Conservation (phyloP, 2,329 filamentous ascomycete genomes). For the Graphiopsis chlorocephala region DNA sequence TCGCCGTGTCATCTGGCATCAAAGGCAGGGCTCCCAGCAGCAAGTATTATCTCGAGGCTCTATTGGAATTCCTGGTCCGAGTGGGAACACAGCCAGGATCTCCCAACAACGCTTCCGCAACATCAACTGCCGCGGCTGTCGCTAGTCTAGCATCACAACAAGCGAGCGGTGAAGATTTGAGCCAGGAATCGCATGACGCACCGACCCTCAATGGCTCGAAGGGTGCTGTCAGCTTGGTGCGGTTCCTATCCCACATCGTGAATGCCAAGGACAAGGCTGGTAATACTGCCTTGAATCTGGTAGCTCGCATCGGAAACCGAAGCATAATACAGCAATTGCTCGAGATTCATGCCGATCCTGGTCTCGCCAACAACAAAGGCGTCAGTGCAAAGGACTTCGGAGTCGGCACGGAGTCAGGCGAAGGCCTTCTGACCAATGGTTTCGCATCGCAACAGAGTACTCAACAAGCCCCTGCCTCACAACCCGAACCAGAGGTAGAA, state of each 20-base stretch:
- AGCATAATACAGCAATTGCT: conserved; percentile 96
- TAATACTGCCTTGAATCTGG: conserved; percentile 92
- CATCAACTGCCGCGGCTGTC: conserved; percentile 38
- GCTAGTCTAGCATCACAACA: conserved; percentile 23
- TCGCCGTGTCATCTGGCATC: conserved; percentile 91
- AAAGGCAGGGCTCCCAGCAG: conserved; percentile 89
- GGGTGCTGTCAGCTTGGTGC: conserved; percentile 78
- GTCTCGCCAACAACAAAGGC: conserved; percentile 85
- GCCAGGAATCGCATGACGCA: conserved; percentile 26
- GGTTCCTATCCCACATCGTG: conserved; percentile 96
- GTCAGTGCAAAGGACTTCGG: conserved; percentile 92
- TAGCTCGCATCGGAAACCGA: conserved; percentile 85
- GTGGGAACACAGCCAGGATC: conserved; percentile 49
- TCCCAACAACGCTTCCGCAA: conserved; percentile 41
- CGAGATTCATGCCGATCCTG: conserved; percentile 91
- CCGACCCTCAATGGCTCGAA: conserved; percentile 20
- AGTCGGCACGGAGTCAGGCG: conserved; percentile 67
- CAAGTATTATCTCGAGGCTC: conserved; percentile 91
- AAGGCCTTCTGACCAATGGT: conserved; percentile 25
- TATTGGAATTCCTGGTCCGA: conserved; percentile 90
- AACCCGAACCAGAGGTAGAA: conserved; percentile 32
- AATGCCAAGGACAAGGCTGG: conserved; percentile 92
- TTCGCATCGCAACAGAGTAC: conserved; percentile 26
- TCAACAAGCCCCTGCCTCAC: conserved; percentile 22
- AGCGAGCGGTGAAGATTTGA: conserved; percentile 28